Base-by-base conservation (phyloP, 495 filamentous ascomycete species). In the Aspergillus sclerotioniger region DNA sequence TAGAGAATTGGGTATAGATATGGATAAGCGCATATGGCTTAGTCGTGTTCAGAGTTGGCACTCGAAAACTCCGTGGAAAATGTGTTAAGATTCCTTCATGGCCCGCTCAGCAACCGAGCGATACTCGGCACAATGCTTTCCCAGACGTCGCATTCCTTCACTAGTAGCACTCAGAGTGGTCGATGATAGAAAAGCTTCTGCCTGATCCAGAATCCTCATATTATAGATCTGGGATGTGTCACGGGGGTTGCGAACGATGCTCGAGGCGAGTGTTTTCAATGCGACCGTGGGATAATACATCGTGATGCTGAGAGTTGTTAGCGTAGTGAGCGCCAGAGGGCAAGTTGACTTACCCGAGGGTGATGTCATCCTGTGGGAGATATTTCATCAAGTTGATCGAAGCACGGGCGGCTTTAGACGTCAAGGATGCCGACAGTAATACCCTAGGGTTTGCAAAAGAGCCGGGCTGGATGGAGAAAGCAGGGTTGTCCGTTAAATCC, bases 241-340 rank as follows among this genome's bases (percentile, higher is more conserved):
- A 2, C 31, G 48, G 10, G 63, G 63, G 43, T 62, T 62, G 29
- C 47, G 63, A 6, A 65, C 50, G 10, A 65, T 60, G 39, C 50
- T 47, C 8, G 46, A 60, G 6, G 63, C 61, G 49, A 65, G 63
- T 7, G 59, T 61, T 43, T 56, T 60, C 37, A 61, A 56, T 9
- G 63, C 63, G 6, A 65, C 53, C 1, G 61, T 59, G 15, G 63
- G 59, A 54, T 65, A 65, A 45, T 65, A 51, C 15, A 62, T 39
- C 0, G 59, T 35, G 13, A 62, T 55, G 25, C 63, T 65, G 31
- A 3, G 12, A 48, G 28, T 17, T 19, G 51, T 54, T 33, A 51
- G 32, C 16, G n/a, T 8, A 15, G 9, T n/a, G 15, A 4, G 16
- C 49, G n/a, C 6, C 10, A 12, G 17, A 32, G 3, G 32, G 31